Conservation (phyloP, 148 eudicot species). For the Fallopia convolvulus region DNA sequence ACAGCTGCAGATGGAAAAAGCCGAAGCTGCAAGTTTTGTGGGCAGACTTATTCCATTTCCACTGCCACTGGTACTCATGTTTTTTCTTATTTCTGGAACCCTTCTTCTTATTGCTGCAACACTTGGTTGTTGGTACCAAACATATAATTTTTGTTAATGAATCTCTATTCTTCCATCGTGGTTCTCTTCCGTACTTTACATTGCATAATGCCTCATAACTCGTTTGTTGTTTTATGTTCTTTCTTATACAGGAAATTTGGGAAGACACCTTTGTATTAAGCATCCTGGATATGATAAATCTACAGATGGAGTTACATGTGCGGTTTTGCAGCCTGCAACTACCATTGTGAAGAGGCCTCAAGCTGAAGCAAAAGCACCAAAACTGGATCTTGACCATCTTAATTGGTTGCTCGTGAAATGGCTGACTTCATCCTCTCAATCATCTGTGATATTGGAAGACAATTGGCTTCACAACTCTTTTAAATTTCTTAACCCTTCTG, state of each 20-base stretch:
- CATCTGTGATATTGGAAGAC: conserved; percentile 57
- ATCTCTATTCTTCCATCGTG: not conserved
- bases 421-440: conserved; percentile 61
- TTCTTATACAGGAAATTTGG: conserved; percentile 61
- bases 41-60: conserved; percentile 84
- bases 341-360: conserved; percentile 39
- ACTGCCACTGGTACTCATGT: conserved; percentile 69
- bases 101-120: not conserved
- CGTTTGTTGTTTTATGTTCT: not conserved
- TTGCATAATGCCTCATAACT: not conserved
- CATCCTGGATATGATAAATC: conserved; percentile 81
- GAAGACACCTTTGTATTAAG: conserved; percentile 80
- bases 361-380: conserved; percentile 44
- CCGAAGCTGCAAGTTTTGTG: conserved; percentile 81
- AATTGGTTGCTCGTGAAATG: conserved; percentile 86
- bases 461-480: conserved; percentile 60
- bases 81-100: not conserved
- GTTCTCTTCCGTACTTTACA: not conserved
- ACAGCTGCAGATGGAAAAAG: conserved; percentile 76
- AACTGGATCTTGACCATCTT: conserved; percentile 59
- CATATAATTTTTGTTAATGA: not conserved
- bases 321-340: conserved; percentile 33
- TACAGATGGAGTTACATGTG: conserved; percentile 33
- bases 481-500: conserved; percentile 58
- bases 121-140: not conserved